Percentiles rank a stretch among this genome's conserved stretches.
Conservation (phyloP, 2,329 filamentous ascomycete genomes). For the Paradendryphiella salina region DNA sequence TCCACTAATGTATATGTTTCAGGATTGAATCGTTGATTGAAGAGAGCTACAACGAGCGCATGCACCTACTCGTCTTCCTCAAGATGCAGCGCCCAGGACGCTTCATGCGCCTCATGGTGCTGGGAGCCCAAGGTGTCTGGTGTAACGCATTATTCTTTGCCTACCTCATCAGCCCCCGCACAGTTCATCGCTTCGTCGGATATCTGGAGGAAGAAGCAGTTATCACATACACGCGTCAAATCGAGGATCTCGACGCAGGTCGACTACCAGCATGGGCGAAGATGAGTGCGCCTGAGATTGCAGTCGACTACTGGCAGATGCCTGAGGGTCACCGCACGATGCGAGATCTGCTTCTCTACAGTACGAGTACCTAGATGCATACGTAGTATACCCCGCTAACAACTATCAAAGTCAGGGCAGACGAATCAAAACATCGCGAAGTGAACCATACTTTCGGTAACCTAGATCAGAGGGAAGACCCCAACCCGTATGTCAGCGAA, state of each 20-base stretch:
- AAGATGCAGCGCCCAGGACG: constrained; percentile 83
- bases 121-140: constrained; percentile 66
- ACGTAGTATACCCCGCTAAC: constrained; percentile 11
- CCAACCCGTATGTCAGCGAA: constrained; percentile 86
- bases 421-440: constrained; percentile 68
- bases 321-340: constrained; percentile 80
- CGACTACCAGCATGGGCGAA: constrained; percentile 78
- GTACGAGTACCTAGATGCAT: constrained; percentile 54
- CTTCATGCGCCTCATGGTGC: constrained; percentile 91
- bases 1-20: constrained; percentile 11
- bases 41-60: constrained; percentile 89
- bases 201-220: constrained; percentile 98
- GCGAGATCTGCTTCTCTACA: constrained; percentile 84
- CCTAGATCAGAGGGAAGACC: constrained; percentile 79
- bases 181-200: constrained; percentile 92
- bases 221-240: constrained; percentile 87
- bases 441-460: constrained; percentile 96
- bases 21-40: constrained; percentile 91
- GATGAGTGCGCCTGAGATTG: constrained; percentile 82
- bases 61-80: constrained; percentile 91
- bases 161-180: constrained; percentile 83
- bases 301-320: constrained; percentile 92
- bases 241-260: constrained; percentile 85
- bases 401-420: constrained; percentile 37
- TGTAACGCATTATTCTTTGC: constrained; percentile 91